Conservation (phyloP, 768 basidiomycete species). For the Auriscalpium vulgare region DNA sequence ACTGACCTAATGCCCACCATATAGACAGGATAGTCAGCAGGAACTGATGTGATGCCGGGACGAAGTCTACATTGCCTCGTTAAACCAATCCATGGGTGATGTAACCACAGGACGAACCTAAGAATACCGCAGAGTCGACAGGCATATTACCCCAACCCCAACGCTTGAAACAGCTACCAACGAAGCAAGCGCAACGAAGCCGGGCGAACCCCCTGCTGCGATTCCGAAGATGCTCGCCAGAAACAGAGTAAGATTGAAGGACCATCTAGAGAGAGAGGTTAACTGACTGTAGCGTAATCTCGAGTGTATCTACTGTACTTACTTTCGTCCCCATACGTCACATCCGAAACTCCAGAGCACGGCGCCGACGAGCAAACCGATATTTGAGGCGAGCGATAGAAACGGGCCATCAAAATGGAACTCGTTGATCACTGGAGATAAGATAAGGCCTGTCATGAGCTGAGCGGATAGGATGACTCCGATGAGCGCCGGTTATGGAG, state of each 20-base stretch:
- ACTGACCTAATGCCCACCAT: slow-evolving; percentile 54
- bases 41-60: slow-evolving; percentile 49
- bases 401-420: slow-evolving; percentile 40
- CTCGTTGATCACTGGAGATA: slow-evolving; percentile 40
- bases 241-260: slow-evolving; percentile 48
- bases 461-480: too few species aligned
- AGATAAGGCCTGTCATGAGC: slow-evolving; percentile 18
- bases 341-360: slow-evolving; percentile 42
- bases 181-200: slow-evolving; percentile 41
- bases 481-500: neutral
- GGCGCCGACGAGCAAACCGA: slow-evolving; percentile 45
- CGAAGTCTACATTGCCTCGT: slow-evolving; percentile 30
- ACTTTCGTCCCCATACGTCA: slow-evolving; percentile 45
- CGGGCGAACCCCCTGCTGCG: slow-evolving; percentile 37
- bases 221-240: slow-evolving; percentile 47
- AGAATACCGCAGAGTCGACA: slow-evolving; percentile 44
- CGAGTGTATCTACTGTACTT: slow-evolving; percentile 2
- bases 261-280: slow-evolving; percentile 27
- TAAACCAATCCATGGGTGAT: neutral
- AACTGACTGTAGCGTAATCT: neutral
- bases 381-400: slow-evolving; percentile 42
- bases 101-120: slow-evolving; percentile 25
- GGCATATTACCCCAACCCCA: slow-evolving; percentile 54
- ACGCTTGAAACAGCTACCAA: slow-evolving; percentile 38
- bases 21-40: slow-evolving; percentile 48